Percentiles rank a stretch among this genome's conserved stretches.
These are phyloP conservation scores for Podaxis mareebaensis DNA, from an alignment of 768 basidiomycete species.

Conservation along the genomic window DNA sequence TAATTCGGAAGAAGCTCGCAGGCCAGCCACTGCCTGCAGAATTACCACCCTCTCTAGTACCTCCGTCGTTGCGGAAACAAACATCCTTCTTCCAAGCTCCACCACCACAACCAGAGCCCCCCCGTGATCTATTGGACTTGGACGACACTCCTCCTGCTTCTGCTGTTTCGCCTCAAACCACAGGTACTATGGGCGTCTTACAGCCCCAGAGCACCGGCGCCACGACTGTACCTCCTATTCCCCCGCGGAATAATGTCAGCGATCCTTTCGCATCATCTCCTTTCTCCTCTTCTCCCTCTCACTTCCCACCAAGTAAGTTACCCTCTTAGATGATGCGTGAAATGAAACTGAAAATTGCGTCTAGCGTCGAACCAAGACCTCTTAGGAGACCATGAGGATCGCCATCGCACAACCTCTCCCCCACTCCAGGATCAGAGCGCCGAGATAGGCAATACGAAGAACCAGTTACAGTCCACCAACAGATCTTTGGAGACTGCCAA, in stretches of 20 bases:
- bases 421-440: conserved; percentile 73
- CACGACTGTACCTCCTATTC: conserved; percentile 21
- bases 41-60: conserved; percentile 77
- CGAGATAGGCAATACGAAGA: conserved; percentile 86
- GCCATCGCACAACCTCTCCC: conserved; percentile 45
- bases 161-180: conserved; percentile 41
- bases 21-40: conserved; percentile 73
- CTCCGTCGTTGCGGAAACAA: conserved; percentile 70
- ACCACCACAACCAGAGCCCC: conserved; percentile 45
- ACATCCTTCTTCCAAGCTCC: conserved; percentile 40
- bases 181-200: conserved; percentile 32
- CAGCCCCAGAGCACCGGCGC: conserved; percentile 34
- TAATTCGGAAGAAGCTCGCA: conserved; percentile 83
- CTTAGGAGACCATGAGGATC: conserved; percentile 71
- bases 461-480: conserved; percentile 81
- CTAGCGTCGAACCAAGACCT: conserved; percentile 45
- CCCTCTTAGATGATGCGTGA: conserved; percentile 12
- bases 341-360: background rate
- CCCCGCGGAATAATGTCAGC: conserved; percentile 24
- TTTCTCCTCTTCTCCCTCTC: conserved; percentile 29
- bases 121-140: conserved; percentile 47
- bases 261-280: conserved; percentile 50
- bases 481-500: conserved; percentile 66
- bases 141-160: conserved; percentile 58
- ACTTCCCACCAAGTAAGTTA: conserved; percentile 29